Evolutionary conservation across 148 eudicot species (phyloP), one percentile per base, ranked within the genome.

Genomic region (Chenopodium formosanum): DNA sequence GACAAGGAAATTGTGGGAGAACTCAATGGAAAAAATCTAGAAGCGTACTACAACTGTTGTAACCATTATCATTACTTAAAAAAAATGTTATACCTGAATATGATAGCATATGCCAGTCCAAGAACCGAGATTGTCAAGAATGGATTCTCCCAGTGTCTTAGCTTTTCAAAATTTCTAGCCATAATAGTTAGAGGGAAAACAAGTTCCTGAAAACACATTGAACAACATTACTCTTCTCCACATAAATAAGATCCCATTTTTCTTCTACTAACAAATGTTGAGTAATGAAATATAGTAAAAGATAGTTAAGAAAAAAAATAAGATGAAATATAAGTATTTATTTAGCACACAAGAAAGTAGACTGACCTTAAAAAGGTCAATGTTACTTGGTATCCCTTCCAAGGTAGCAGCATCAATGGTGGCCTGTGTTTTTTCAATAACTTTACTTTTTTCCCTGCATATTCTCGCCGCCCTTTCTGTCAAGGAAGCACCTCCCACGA

Each of bases 351-450:
- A 64, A 69, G 40, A 83, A 72, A 29, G 68, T 52, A 79, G 60
- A 78, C 84, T 52, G 80, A 94, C 98, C 98, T 93, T 94, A 76
- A 94, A 90, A 82, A 94, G 94, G 82, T 94, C 98, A 79, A 94
- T 93, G 85, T 94, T 94, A 86, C 91, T 91, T 67, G 98, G 98
- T 82, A 94, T 94, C 79, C 98, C 98, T 87, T 94, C 98, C 71
- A 94, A 83, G 86, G 89, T 94, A 65, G 98, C 98, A 78, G 98
- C 95, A 85, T 91, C 89, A 70, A 94, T 94, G 31, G 98, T 94
- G 52, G 98, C 98, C 84, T 90, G 97, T 60, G 97, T 91, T 82
- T 88, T 90, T 84, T 94, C 95, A 78, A 89, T 92, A 76, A 84
- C 93, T 68, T 82, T 83, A 46, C 81, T 87, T 79, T 85, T 94